Conservation (phyloP, 129 eudicot species). For the Ambrosia trifida region DNA sequence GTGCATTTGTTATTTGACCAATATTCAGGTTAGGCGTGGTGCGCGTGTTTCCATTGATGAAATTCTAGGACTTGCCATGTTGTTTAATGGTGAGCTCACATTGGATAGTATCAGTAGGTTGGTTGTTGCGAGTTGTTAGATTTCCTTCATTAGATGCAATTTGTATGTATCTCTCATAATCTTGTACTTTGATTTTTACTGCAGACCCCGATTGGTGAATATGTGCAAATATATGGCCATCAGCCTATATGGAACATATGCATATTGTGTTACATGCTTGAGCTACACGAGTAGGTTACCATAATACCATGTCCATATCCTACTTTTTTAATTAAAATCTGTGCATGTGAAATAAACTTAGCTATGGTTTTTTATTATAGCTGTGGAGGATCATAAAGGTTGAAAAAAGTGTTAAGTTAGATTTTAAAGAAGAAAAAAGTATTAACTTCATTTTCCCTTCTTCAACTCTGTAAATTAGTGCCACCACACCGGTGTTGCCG, state of each 20-base stretch:
- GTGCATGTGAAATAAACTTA: too few species aligned
- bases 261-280: slow-evolving; percentile 76
- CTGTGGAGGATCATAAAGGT: background rate
- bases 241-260: slow-evolving; percentile 77
- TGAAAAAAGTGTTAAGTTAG: background rate
- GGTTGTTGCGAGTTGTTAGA: background rate
- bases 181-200: slow-evolving; percentile 4
- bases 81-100: slow-evolving; percentile 94
- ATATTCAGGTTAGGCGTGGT: slow-evolving; percentile 85
- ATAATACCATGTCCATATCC: background rate
- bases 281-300: slow-evolving; percentile 51
- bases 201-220: slow-evolving; percentile 86
- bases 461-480: too few species aligned
- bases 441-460: too few species aligned
- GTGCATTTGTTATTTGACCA: background rate
- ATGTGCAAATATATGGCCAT: slow-evolving; percentile 99
- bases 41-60: slow-evolving; percentile 74
- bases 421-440: background rate
- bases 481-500: too few species aligned
- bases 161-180: background rate
- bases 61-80: slow-evolving; percentile 86
- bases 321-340: too few species aligned
- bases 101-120: slow-evolving; percentile 95
- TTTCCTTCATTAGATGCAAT: background rate
- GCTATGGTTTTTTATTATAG: background rate